Percentiles rank a stretch among this genome's conserved stretches.
Conservation (phyloP, 2,329 filamentous ascomycete genomes). For the Nakataea oryzae region DNA sequence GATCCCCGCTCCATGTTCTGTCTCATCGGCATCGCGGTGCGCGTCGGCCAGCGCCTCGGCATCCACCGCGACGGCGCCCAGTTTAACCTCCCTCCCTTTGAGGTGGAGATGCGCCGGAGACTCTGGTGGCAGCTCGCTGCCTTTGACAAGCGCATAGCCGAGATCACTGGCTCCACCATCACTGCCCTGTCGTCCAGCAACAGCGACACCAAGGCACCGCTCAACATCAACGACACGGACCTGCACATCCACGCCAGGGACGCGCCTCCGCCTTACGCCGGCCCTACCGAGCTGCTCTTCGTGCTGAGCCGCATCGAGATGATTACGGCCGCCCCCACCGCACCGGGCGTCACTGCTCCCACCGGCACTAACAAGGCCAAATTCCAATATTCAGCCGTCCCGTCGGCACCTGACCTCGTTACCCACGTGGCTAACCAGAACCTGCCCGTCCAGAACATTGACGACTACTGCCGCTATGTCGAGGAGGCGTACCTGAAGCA, state of each 20-base stretch:
- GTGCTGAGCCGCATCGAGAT: slow-evolving; percentile 46
- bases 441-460: slow-evolving; percentile 36
- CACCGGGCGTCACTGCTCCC: slow-evolving; percentile 10
- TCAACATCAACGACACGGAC: slow-evolving; percentile 53
- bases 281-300: slow-evolving; percentile 51
- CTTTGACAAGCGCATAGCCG: slow-evolving; percentile 59
- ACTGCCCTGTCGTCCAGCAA: slow-evolving; percentile 41
- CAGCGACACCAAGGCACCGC: slow-evolving; percentile 44
- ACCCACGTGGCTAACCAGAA: slow-evolving; percentile 38
- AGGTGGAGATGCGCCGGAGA: slow-evolving; percentile 60
- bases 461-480: slow-evolving; percentile 42
- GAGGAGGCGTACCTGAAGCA: slow-evolving; percentile 44
- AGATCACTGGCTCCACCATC: slow-evolving; percentile 50
- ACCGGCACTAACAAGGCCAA: slow-evolving; percentile 14
- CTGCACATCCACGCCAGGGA: slow-evolving; percentile 47
- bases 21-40: slow-evolving; percentile 54
- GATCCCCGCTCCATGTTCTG: slow-evolving; percentile 52
- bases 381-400: slow-evolving; percentile 22
- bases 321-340: slow-evolving; percentile 33
- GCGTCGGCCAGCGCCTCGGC: slow-evolving; percentile 58
- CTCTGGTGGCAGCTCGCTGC: slow-evolving; percentile 64
- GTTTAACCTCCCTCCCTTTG: slow-evolving; percentile 41
- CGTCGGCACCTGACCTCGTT: slow-evolving; percentile 30
- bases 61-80: slow-evolving; percentile 53
- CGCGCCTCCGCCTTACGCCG: slow-evolving; percentile 33